Evolutionary conservation across 257 asterid species (phyloP), one percentile per base, ranked within the genome.

Genomic region (Solanum ossicruentum): DNA sequence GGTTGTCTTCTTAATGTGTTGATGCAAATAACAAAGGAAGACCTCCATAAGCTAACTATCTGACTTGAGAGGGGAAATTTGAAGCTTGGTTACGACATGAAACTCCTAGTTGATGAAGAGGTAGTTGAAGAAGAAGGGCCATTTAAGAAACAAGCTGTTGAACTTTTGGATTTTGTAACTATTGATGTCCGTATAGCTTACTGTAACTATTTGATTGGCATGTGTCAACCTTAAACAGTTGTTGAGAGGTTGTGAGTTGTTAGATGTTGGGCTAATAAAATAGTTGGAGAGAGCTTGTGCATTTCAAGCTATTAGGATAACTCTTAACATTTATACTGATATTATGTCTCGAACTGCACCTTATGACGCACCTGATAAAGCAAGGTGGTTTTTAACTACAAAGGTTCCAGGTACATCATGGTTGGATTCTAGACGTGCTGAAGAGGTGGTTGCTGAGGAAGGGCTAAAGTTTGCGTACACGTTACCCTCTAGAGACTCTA

Each of bases 321-420:
- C 87, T 9, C 88, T 87, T 36, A 89, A 85, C 17, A 84, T 89
- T 79, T 91, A 89, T 75, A 82, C 85, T 3, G 91, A 88, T 65
- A 55, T 89, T 61, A 91, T 88, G 82, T 88, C 90, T 20, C 89
- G 88, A 87, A 86, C 92, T 87, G 90, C 84, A 88, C 89, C 89
- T 6, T 96, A 93, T 12, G 98, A 95, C 88, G 94, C 94, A 3
- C 93, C 96, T 0, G 97, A 97, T 52, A 87, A 90, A 86, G 90
- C 66, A 43, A 98, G 98, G 49, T 95, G 98, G 99, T 93, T 94
- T 87, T 90, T 93, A 91, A 97, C 99, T 8, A 97, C 98, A 3
- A 92, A 92, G 73, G 92, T 91, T 80, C 98, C 98, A 11, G 99
- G 98, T 8, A 88, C 83, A 3, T 89, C 92, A 18, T 94, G 99